These are phyloP conservation scores for Leucosporidium scottii DNA, from an alignment of 768 basidiomycete genomes.

Conservation along the genomic window DNA sequence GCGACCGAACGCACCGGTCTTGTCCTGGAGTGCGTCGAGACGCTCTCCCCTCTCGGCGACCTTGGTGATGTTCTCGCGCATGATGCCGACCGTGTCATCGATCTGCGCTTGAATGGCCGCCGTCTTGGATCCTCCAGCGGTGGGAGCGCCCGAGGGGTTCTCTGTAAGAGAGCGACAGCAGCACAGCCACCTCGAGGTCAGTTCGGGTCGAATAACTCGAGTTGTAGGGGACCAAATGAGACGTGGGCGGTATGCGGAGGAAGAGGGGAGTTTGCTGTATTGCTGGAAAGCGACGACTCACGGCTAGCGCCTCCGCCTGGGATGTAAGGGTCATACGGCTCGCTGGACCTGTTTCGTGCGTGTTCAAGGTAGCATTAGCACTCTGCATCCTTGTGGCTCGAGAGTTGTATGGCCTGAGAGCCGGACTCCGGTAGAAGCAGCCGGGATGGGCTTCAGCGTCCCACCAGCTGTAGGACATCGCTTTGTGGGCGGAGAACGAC, in stretches of 20 bases:
- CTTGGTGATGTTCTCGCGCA: slow-evolving; percentile 96
- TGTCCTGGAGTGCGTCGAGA: slow-evolving; percentile 89
- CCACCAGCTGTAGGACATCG: no score
- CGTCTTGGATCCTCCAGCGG: slow-evolving; percentile 62
- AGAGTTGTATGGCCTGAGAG: no score
- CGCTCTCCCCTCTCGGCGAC: slow-evolving; percentile 92
- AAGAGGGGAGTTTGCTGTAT: no score
- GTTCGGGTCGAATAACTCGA: slow-evolving; percentile 48
- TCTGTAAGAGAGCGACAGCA: background rate
- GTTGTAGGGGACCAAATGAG: no score
- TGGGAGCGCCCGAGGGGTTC: slow-evolving; percentile 1
- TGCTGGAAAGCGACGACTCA: no score
- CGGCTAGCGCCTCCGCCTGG: slow-evolving; percentile 53
- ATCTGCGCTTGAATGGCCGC: slow-evolving; percentile 90
- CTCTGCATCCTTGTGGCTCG: no score
- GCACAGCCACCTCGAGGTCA: slow-evolving; percentile 46
- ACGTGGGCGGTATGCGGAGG: slow-evolving; percentile 8
- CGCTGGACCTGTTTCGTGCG: slow-evolving; percentile 43
- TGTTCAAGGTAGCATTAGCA: background rate
- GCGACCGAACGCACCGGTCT: slow-evolving; percentile 67
- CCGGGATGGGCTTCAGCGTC: no score
- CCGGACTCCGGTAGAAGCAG: no score
- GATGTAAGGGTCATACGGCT: slow-evolving; percentile 97
- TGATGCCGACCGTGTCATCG: slow-evolving; percentile 92
- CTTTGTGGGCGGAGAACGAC: no score